phyloP scores from a whole-genome alignment of 176 grass and related monocot genomes.

The Ampelocalamus luodianensis region DNA sequence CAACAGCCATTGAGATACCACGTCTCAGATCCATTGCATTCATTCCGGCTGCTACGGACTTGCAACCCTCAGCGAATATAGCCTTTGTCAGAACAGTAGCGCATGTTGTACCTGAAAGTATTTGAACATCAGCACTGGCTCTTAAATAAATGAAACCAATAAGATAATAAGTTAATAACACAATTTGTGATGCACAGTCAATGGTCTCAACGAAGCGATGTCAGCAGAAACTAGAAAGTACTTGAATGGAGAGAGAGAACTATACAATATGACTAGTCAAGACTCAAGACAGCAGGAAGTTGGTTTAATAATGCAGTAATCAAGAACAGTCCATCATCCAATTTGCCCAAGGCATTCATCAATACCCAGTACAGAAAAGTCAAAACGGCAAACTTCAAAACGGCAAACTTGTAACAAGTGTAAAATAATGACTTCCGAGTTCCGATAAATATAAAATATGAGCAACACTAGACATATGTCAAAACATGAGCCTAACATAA shows the following conservation, averaged over 20 bases:
- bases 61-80: constrained; percentile 91
- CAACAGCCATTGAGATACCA: constrained; percentile 86
- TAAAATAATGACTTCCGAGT: background rate
- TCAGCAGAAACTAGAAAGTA: background rate
- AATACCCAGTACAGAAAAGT: background rate
- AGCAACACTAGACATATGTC: background rate
- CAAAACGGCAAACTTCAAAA: background rate
- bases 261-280: constrained; percentile 19
- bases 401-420: background rate
- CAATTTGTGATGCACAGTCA: background rate
- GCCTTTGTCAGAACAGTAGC: constrained; percentile 84
- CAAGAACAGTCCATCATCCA: background rate
- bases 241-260: background rate
- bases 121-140: constrained; percentile 3
- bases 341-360: background rate
- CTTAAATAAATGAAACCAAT: background rate
- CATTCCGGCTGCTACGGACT: constrained; percentile 87
- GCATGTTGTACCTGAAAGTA: constrained; percentile 77
- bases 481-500: constrained; percentile 16
- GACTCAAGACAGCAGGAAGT: background rate
- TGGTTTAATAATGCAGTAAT: background rate
- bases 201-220: background rate
- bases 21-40: constrained; percentile 91
- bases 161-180: background rate
- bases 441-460: background rate